Percentiles rank a stretch among this genome's conserved stretches.
These are phyloP conservation scores for Lasiodiplodia gonubiensis DNA, from an alignment of 2,329 filamentous ascomycete species.

Conservation along the genomic window DNA sequence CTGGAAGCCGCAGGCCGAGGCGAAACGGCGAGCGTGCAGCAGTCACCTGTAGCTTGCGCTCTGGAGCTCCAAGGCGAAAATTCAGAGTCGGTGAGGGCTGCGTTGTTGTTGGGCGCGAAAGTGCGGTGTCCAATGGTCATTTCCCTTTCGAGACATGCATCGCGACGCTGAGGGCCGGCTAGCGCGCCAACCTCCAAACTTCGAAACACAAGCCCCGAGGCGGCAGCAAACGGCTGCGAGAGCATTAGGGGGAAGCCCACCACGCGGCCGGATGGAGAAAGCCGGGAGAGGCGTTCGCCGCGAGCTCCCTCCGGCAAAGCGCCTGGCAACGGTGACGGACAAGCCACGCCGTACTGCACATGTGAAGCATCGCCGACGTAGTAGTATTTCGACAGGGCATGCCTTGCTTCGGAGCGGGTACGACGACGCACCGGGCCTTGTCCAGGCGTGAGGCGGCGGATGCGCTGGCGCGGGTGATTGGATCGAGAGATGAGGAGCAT, in stretches of 20 bases:
- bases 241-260: neutral
- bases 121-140: conserved; percentile 19
- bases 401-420: conserved; percentile 10
- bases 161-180: conserved; percentile 13
- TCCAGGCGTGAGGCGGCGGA: conserved; percentile 14
- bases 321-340: neutral
- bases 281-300: conserved; percentile 8
- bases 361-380: neutral
- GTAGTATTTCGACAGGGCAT: neutral
- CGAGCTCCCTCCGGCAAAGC: neutral
- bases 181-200: conserved; percentile 11
- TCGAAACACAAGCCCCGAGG: conserved; percentile 11
- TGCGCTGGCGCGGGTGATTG: conserved; percentile 21
- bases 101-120: conserved; percentile 10
- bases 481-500: conserved; percentile 17
- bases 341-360: neutral
- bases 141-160: conserved; percentile 25
- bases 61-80: neutral
- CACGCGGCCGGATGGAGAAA: neutral
- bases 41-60: neutral
- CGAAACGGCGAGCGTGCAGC: neutral
- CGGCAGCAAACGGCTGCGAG: neutral
- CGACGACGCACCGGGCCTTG: neutral
- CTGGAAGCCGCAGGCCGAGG: neutral
- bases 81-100: conserved; percentile 16